A percentile compares a stretch with the other conserved stretches of the same genome.
Conservation (phyloP, 441 rosid genomes). For the Populus hybrid region DNA sequence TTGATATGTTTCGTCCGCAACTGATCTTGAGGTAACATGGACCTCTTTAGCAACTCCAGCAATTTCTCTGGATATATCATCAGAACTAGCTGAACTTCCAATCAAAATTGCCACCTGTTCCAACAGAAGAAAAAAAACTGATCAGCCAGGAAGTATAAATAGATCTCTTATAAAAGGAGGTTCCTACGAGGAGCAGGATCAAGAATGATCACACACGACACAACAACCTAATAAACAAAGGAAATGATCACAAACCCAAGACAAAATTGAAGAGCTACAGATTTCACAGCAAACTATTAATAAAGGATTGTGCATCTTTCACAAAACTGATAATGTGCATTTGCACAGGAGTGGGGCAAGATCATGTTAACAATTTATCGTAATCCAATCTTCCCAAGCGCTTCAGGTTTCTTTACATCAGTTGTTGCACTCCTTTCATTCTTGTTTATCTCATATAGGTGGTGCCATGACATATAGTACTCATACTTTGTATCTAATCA, state of each 20-base stretch:
- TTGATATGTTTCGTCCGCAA: conserved; percentile 40
- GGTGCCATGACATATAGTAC: background rate
- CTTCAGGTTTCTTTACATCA: background rate
- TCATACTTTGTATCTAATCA: background rate
- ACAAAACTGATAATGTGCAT: background rate
- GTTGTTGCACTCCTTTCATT: background rate
- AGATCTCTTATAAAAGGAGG: background rate
- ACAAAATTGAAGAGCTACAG: background rate
- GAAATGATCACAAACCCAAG: background rate
- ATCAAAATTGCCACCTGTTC: conserved; percentile 67
- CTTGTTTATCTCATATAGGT: background rate
- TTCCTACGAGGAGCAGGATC: background rate
- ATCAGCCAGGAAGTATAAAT: background rate
- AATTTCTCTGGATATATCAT: conserved; percentile 72
- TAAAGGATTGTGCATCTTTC: background rate
- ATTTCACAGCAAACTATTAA: background rate
- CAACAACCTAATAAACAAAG: background rate
- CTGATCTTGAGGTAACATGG: conserved; percentile 60
- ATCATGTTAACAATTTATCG: background rate
- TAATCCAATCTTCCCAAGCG: background rate
- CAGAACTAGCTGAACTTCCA: conserved; percentile 65
- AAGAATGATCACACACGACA: background rate
- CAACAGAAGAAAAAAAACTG: background rate
- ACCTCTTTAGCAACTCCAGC: conserved; percentile 78
- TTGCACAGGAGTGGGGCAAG: background rate